These are phyloP conservation scores for Candida jianshihensis DNA, from an alignment of 805 yeast genomes.

Conservation along the genomic window DNA sequence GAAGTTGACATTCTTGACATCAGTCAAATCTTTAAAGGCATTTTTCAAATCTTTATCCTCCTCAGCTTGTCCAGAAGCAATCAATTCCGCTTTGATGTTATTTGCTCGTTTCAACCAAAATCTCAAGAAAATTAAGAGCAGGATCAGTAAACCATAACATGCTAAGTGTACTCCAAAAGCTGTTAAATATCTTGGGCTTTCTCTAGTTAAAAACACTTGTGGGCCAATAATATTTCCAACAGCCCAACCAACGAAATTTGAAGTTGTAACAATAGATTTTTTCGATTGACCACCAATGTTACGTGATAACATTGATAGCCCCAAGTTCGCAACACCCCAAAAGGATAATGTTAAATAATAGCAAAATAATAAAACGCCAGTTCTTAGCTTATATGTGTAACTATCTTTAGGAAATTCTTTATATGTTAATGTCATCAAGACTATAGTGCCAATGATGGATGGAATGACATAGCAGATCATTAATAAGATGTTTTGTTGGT, in stretches of 20 bases:
- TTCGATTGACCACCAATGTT: conserved; percentile 53
- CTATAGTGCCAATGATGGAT: conserved; percentile 41
- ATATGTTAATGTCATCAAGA: conserved; percentile 27
- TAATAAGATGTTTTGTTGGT: conserved; percentile 11
- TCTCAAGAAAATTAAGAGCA: conserved; percentile 1
- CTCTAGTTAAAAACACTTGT: conserved; percentile 40
- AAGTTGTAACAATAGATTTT: conserved; percentile 39
- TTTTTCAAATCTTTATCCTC: conserved; percentile 4
- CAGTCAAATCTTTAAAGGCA: conserved; percentile 9
- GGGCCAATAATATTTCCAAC: conserved; percentile 52
- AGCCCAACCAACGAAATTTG: conserved; percentile 44
- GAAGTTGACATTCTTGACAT: conserved; percentile 12
- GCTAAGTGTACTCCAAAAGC: conserved; percentile 7
- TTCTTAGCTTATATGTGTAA: conserved; percentile 15
- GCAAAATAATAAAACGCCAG: conserved; percentile 37
- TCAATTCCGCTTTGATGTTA: conserved; percentile 1
- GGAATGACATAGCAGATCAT: conserved; percentile 28
- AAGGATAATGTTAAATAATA: conserved; percentile 44
- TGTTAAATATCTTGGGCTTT: conserved; percentile 39
- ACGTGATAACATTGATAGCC: conserved; percentile 41
- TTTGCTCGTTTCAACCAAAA: conserved; percentile 3
- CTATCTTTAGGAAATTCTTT: conserved; percentile 2
- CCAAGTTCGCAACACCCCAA: conserved; percentile 44
- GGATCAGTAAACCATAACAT: conserved; percentile 3
- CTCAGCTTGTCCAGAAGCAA: conserved; percentile 1